phyloP scores from a whole-genome alignment of 2,329 filamentous ascomycete genomes.

The Fusarium palustre region DNA sequence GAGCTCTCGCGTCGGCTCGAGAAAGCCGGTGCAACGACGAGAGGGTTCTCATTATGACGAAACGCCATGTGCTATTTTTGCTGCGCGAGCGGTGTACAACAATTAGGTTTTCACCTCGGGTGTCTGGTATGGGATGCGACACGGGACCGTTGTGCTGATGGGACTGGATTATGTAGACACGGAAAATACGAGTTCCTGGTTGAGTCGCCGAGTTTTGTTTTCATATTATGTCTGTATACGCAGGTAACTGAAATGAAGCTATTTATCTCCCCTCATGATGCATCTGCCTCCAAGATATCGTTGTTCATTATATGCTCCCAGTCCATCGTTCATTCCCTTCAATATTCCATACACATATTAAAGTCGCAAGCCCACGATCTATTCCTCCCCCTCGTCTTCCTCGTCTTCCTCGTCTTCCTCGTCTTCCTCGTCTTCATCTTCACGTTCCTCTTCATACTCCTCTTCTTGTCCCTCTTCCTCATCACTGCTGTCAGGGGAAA shows the following conservation, averaged over 20 bases:
- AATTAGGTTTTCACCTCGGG: constrained; percentile 40
- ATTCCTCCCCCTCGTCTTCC: background rate
- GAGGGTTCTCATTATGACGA: constrained; percentile 26
- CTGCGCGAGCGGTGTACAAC: constrained; percentile 46
- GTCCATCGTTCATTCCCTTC: background rate
- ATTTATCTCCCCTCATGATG: constrained; percentile 11
- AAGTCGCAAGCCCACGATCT: background rate
- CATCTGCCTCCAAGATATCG: background rate
- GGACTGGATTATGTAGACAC: constrained; percentile 48
- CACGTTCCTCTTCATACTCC: background rate
- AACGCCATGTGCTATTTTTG: constrained; percentile 34
- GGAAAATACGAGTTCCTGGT: constrained; percentile 46
- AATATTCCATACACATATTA: background rate
- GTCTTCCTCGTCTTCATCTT: background rate
- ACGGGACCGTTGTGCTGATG: constrained; percentile 46
- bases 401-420: no score
- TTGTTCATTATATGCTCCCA: background rate
- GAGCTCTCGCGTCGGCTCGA: constrained; percentile 28
- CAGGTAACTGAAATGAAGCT: constrained; percentile 24
- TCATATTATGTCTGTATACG: constrained; percentile 11
- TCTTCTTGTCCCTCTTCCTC: background rate
- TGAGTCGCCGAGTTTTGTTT: constrained; percentile 27
- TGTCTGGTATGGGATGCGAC: constrained; percentile 41
- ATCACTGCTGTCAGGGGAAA: background rate
- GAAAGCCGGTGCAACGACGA: constrained; percentile 26